phyloP scores from a whole-genome alignment of 108 stramenopile genomes.

The Mediolabrus comicus region DNA sequence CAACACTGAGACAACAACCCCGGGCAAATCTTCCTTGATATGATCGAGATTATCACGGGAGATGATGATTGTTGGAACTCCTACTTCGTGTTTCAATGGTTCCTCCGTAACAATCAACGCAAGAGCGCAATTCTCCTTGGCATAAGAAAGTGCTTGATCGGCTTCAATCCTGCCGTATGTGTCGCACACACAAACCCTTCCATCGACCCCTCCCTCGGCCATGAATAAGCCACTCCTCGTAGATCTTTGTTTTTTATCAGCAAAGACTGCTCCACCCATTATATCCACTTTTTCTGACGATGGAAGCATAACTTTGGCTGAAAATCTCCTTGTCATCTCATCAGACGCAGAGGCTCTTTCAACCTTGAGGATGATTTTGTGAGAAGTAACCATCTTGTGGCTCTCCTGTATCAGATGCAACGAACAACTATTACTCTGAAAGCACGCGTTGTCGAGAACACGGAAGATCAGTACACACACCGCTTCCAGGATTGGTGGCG shows the following conservation, averaged over 20 bases:
- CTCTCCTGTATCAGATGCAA: neutral
- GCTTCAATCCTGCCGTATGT: neutral
- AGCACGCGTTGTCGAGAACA: too few relatives aligned
- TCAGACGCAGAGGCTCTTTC: neutral
- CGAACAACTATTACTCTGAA: neutral
- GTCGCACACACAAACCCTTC: neutral
- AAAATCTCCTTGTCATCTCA: neutral
- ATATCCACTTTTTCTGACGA: neutral
- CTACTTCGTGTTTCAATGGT: neutral
- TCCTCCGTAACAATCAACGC: neutral
- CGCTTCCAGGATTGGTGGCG: too few relatives aligned
- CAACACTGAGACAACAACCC: neutral
- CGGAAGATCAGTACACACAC: too few relatives aligned
- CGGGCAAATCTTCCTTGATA: neutral
- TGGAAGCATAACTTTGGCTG: neutral
- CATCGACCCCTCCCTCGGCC: neutral
- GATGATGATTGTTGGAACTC: neutral
- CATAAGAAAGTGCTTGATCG: neutral
- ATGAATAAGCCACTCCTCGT: neutral
- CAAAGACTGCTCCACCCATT: neutral
- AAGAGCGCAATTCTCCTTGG: neutral
- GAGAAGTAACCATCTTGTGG: neutral
- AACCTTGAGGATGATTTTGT: neutral
- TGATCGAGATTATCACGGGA: neutral
- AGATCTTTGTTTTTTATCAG: neutral